Percentiles rank a stretch among this genome's conserved stretches.
phyloP scores from a whole-genome alignment of 768 basidiomycete genomes.

The Auricularia heimuer region DNA sequence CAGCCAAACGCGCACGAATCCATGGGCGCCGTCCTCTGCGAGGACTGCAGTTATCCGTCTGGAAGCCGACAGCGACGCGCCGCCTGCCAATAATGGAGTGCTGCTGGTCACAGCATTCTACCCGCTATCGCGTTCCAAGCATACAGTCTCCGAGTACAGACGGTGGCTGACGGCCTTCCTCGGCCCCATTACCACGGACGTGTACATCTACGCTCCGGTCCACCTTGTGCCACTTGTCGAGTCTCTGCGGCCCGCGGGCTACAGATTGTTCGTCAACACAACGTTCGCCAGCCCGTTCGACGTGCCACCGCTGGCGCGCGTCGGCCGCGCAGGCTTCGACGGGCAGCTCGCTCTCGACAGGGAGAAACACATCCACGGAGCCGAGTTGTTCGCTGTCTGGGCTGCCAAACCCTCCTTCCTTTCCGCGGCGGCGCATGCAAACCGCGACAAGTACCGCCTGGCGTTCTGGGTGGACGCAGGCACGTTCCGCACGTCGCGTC shows the following conservation, averaged over 20 bases:
- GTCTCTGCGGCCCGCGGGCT: slow-evolving; percentile 17
- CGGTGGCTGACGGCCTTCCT: slow-evolving; percentile 38
- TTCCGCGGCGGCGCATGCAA: slow-evolving; percentile 25
- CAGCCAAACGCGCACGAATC: not conserved
- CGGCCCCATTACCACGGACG: slow-evolving; percentile 31
- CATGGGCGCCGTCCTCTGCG: not conserved
- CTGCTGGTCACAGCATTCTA: slow-evolving; percentile 49
- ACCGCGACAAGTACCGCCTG: slow-evolving; percentile 35
- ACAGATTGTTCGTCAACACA: slow-evolving; percentile 34
- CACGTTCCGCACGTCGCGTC: slow-evolving; percentile 33
- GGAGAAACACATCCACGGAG: slow-evolving; percentile 33
- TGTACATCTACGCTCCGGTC: slow-evolving; percentile 46
- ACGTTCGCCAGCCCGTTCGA: slow-evolving; percentile 37
- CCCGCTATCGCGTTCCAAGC: slow-evolving; percentile 41
- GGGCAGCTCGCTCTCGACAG: slow-evolving; percentile 37
- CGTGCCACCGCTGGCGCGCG: slow-evolving; percentile 31
- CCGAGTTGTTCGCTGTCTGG: slow-evolving; percentile 47
- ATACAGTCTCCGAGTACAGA: slow-evolving; percentile 33
- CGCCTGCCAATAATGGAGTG: slow-evolving; percentile 11
- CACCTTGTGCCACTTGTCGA: slow-evolving; percentile 26
- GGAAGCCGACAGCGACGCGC: not conserved
- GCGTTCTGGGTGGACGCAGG: slow-evolving; percentile 53
- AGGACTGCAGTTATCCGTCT: not conserved
- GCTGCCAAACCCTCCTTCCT: slow-evolving; percentile 44
- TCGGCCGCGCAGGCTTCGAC: slow-evolving; percentile 26